Conservation (phyloP, 2,329 filamentous ascomycete genomes). For the Fusarium acutatum region DNA sequence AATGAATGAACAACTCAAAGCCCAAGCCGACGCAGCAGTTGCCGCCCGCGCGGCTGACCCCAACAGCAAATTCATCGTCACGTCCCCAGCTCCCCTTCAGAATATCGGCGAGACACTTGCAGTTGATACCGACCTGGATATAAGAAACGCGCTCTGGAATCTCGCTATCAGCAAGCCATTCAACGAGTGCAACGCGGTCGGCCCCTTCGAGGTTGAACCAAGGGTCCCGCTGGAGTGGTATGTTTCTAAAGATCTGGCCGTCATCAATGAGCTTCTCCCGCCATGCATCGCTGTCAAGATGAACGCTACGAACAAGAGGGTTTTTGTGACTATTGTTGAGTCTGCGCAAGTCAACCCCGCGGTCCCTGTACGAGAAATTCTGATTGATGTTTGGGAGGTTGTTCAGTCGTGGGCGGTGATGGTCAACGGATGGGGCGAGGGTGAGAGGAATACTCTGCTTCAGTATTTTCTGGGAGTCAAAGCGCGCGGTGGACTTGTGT, state of each 20-base stretch:
- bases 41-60: background rate
- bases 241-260: background rate
- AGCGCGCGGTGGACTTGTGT: background rate
- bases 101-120: background rate
- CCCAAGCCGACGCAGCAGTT: accelerated
- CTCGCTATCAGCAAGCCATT: background rate
- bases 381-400: background rate
- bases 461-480: background rate
- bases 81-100: background rate
- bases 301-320: background rate
- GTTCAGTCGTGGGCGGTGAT: background rate
- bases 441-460: background rate
- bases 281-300: background rate
- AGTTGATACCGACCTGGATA: background rate
- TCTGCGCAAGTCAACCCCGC: too few species aligned
- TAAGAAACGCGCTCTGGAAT: background rate
- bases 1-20: background rate
- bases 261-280: background rate
- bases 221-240: accelerated
- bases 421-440: accelerated
- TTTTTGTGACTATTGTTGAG: background rate
- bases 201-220: background rate
- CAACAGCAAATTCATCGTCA: background rate
- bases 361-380: background rate
- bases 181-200: background rate